phyloP scores from a whole-genome alignment of 139 green algal genomes.

The Chlorella sp. region DNA sequence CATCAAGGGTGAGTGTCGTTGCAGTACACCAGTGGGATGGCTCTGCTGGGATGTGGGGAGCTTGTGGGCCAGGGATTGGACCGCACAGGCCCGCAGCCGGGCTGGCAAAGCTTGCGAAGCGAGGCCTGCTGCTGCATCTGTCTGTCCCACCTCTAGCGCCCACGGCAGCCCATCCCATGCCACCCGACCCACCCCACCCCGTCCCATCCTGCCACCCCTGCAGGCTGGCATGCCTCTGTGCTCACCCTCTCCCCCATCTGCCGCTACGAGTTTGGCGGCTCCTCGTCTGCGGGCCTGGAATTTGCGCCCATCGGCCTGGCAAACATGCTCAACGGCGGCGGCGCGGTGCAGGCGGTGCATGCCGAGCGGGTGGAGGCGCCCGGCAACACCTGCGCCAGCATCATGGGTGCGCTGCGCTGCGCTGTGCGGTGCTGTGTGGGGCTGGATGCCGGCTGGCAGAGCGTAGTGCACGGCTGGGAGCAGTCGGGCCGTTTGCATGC shows the following conservation, averaged over 20 bases:
- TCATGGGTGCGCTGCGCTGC: neutral
- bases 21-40: too few species aligned
- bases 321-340: constrained; percentile 85
- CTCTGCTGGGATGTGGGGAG: too few species aligned
- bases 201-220: too few species aligned
- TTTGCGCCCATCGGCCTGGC: constrained; percentile 75
- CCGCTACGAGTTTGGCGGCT: constrained; percentile 11
- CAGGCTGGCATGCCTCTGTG: constrained; percentile 19
- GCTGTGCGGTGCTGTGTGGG: neutral
- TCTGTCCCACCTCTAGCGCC: too few species aligned
- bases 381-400: neutral
- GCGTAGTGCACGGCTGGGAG: neutral
- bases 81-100: too few species aligned
- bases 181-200: too few species aligned
- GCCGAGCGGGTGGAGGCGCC: neutral
- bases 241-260: constrained; percentile 28
- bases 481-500: too few species aligned
- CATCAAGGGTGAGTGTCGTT: constrained; percentile 5
- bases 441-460: constrained; percentile 48
- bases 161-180: neutral
- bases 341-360: constrained; percentile 53
- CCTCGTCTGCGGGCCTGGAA: constrained; percentile 30
- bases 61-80: too few species aligned
- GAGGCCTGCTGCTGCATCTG: too few species aligned
- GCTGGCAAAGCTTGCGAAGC: too few species aligned